These are phyloP conservation scores for Ascochyta pisi DNA, from an alignment of 2,329 filamentous ascomycete genomes.

Conservation along the genomic window DNA sequence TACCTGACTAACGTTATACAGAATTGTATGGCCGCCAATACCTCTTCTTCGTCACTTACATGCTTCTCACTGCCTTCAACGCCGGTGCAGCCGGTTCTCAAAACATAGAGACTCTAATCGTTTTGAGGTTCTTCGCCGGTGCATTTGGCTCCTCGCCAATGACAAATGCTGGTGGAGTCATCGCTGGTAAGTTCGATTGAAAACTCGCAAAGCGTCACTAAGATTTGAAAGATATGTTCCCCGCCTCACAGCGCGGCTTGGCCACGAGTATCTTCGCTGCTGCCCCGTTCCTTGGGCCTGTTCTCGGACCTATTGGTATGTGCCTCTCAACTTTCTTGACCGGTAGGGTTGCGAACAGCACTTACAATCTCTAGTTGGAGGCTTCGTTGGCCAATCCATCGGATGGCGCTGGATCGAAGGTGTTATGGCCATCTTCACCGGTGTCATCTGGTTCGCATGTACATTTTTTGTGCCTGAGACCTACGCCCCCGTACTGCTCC, in stretches of 20 bases:
- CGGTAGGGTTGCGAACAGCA: neutral
- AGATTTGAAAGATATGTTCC: constrained; percentile 8
- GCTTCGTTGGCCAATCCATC: constrained; percentile 19
- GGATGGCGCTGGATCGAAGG: constrained; percentile 39
- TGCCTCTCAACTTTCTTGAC: neutral
- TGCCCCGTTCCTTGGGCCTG: constrained; percentile 57
- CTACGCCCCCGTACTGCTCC: constrained; percentile 64
- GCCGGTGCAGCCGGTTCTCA: constrained; percentile 53
- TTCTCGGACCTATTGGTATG: constrained; percentile 52
- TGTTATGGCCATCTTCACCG: constrained; percentile 63
- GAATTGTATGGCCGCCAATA: constrained; percentile 64
- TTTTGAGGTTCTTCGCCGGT: constrained; percentile 56
- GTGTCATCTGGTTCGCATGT: constrained; percentile 43
- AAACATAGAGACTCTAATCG: constrained; percentile 53
- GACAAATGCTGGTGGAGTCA: constrained; percentile 54
- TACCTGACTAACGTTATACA: neutral
- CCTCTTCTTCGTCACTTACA: constrained; percentile 48
- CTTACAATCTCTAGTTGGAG: constrained; percentile 46
- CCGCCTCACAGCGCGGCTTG: constrained; percentile 50
- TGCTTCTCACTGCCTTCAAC: constrained; percentile 50
- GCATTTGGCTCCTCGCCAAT: constrained; percentile 51
- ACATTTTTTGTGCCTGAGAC: constrained; percentile 63
- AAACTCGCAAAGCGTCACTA: constrained; percentile 7
- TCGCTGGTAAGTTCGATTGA: constrained; percentile 49
- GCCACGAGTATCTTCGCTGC: constrained; percentile 54